These are phyloP conservation scores for Tripterygium wilfordii DNA, from an alignment of 177 flowering plant genomes.

Conservation along the genomic window DNA sequence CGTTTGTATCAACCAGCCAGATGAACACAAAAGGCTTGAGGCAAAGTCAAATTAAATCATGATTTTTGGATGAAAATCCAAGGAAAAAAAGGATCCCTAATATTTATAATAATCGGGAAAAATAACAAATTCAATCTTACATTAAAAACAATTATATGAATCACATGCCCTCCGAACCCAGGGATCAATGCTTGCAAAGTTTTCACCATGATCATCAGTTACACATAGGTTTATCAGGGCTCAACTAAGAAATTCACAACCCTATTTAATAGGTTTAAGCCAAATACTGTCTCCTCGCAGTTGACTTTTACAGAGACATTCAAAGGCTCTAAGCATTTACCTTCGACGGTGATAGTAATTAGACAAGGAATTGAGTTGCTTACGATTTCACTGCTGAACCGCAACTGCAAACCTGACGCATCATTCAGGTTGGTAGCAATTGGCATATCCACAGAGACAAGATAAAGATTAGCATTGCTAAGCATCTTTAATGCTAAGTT, in stretches of 20 bases:
- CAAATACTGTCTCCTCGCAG: slow-evolving; percentile 93
- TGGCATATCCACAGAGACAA: slow-evolving; percentile 82
- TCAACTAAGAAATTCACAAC: slow-evolving; percentile 60
- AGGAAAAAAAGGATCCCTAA: too few species aligned
- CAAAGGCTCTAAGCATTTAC: slow-evolving; percentile 71
- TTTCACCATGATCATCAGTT: slow-evolving; percentile 3
- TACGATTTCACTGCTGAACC: slow-evolving; percentile 79
- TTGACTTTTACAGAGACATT: slow-evolving; percentile 61
- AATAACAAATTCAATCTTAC: too few species aligned
- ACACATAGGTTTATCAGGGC: slow-evolving; percentile 11
- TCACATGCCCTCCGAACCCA: not conserved
- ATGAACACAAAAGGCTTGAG: too few species aligned
- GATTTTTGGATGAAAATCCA: too few species aligned
- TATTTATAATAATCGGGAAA: too few species aligned
- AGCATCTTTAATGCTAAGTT: slow-evolving; percentile 76
- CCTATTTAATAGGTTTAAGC: slow-evolving; percentile 81
- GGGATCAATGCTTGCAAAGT: not conserved
- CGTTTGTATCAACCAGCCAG: too few species aligned
- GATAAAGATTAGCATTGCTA: slow-evolving; percentile 62
- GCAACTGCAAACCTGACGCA: slow-evolving; percentile 73
- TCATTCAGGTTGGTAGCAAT: slow-evolving; percentile 60
- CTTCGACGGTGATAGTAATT: slow-evolving; percentile 59
- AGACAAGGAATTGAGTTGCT: slow-evolving; percentile 69
- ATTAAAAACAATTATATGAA: too few species aligned
- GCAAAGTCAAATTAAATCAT: too few species aligned